A percentile compares a stretch with the other conserved stretches of the same genome.
These are phyloP conservation scores for Drechslerella stenobrocha DNA, from an alignment of 2,329 filamentous ascomycete species.

Conservation along the genomic window DNA sequence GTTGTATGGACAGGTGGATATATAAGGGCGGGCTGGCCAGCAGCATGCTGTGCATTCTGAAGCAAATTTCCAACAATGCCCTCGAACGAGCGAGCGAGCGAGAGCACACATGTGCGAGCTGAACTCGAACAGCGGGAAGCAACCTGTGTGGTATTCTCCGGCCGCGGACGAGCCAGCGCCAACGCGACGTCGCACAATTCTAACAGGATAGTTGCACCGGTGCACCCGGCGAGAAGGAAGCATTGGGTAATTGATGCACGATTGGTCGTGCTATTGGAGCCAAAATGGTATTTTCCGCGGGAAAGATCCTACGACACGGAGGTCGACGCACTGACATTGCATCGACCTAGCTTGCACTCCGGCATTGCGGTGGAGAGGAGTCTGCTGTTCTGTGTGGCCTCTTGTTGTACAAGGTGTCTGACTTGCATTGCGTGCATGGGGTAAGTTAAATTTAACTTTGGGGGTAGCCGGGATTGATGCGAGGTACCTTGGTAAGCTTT, in stretches of 20 bases:
- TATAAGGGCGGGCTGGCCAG: too few species aligned
- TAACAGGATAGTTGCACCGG: conserved; percentile 31
- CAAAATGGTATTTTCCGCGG: too few species aligned
- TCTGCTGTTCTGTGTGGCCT: too few species aligned
- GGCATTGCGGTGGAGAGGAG: too few species aligned
- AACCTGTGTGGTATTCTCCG: conserved; percentile 1
- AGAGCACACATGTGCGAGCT: conserved; percentile 28
- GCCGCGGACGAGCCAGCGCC: conserved; percentile 16
- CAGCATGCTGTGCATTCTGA: neutral
- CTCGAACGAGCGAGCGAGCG: neutral
- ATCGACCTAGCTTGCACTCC: too few species aligned
- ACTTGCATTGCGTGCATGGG: too few species aligned
- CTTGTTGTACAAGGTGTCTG: too few species aligned
- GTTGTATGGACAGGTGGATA: too few species aligned
- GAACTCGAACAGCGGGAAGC: conserved; percentile 10
- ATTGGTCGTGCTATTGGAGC: too few species aligned
- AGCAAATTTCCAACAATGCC: neutral
- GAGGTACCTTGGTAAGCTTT: neutral
- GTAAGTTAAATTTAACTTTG: neutral
- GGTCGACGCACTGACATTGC: too few species aligned
- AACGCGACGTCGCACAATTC: conserved; percentile 28
- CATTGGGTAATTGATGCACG: too few species aligned
- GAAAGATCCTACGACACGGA: too few species aligned
- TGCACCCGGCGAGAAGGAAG: conserved; percentile 3
- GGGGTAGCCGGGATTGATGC: neutral